A percentile compares a stretch with the other conserved stretches of the same genome.
Evolutionary conservation across 208 protist species (phyloP).

Genomic region (Kentomonas sorsogonicus): DNA sequence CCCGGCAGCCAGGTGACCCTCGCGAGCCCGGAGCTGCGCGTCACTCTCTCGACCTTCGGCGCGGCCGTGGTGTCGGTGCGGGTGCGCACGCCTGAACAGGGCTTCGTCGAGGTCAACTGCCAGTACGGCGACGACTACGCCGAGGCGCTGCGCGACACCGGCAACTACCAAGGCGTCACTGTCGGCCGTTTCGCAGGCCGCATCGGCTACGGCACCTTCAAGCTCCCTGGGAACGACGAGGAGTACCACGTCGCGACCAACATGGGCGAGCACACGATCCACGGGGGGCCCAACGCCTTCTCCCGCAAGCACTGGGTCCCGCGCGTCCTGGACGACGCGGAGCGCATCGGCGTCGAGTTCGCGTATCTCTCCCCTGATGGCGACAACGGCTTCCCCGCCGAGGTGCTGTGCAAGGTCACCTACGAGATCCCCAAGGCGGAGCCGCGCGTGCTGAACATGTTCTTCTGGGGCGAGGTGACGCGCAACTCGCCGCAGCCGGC

Average conservation of each 20-base stretch:
- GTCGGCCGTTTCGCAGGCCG: constrained; percentile 63
- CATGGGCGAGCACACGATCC: constrained; percentile 29
- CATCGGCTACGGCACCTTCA: constrained; percentile 39
- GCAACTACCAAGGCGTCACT: constrained; percentile 50
- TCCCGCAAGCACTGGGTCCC: constrained; percentile 60
- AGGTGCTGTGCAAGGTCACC: constrained; percentile 23
- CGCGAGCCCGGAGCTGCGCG: constrained; percentile 26
- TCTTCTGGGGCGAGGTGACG: constrained; percentile 26
- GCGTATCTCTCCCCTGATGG: constrained; percentile 24
- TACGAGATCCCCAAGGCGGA: constrained; percentile 23
- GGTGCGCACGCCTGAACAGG: constrained; percentile 20
- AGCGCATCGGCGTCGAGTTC: constrained; percentile 8
- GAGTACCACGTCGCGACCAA: constrained; percentile 25
- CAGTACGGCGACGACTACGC: constrained; percentile 44
- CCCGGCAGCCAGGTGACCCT: constrained; percentile 37
- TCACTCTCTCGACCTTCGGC: constrained; percentile 41
- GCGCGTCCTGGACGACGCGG: constrained; percentile 6
- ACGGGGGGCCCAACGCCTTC: constrained; percentile 52
- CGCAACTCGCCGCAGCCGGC: constrained; percentile 24
- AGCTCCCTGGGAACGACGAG: constrained; percentile 33
- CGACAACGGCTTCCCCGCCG: constrained; percentile 35
- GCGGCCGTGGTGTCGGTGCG: constrained; percentile 42
- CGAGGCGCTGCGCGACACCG: constrained; percentile 31
- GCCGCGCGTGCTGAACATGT: constrained; percentile 24
- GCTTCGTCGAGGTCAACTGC: constrained; percentile 37